Percentiles rank a stretch among this genome's conserved stretches.
These are phyloP conservation scores for Naganishia randhawae DNA, from an alignment of 768 basidiomycete species.

Conservation along the genomic window DNA sequence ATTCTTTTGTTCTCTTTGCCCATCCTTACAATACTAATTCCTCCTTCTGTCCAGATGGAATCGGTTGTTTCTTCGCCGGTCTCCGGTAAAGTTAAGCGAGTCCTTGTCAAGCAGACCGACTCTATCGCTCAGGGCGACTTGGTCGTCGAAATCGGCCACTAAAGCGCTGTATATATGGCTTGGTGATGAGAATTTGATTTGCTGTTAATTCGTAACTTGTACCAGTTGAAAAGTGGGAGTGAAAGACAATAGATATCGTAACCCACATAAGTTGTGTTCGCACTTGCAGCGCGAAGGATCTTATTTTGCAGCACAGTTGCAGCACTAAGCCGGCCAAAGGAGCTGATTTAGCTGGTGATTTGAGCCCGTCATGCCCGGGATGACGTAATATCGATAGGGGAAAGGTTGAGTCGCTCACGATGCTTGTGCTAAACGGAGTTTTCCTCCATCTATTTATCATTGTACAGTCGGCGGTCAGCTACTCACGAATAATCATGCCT, in stretches of 20 bases:
- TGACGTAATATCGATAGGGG: too few relatives aligned
- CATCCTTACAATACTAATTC: slow-evolving; percentile 27
- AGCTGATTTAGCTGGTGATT: too few relatives aligned
- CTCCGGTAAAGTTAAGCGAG: slow-evolving; percentile 90
- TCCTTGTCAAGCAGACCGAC: slow-evolving; percentile 87
- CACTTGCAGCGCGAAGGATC: too few relatives aligned
- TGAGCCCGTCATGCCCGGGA: too few relatives aligned
- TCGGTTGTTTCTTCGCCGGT: slow-evolving; percentile 93
- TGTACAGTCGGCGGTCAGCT: too few relatives aligned
- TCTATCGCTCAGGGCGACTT: slow-evolving; percentile 92
- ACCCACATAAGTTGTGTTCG: too few relatives aligned
- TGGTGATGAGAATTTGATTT: background rate
- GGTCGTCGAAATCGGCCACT: slow-evolving; percentile 77
- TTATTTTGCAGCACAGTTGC: too few relatives aligned
- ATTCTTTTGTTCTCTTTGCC: background rate
- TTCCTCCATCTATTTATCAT: too few relatives aligned
- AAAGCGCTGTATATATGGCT: background rate
- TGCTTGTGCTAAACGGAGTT: too few relatives aligned
- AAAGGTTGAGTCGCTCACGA: too few relatives aligned
- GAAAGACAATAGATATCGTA: slow-evolving; percentile 1
- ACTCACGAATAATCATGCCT: too few relatives aligned
- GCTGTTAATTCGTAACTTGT: background rate
- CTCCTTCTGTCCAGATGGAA: slow-evolving; percentile 71
- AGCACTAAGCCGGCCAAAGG: too few relatives aligned
- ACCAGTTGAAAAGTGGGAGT: slow-evolving; percentile 1